Evolutionary conservation across 805 yeast species (phyloP), one percentile per base, ranked within the genome.

Genomic region (Zygotorulaspora chibaensis): DNA sequence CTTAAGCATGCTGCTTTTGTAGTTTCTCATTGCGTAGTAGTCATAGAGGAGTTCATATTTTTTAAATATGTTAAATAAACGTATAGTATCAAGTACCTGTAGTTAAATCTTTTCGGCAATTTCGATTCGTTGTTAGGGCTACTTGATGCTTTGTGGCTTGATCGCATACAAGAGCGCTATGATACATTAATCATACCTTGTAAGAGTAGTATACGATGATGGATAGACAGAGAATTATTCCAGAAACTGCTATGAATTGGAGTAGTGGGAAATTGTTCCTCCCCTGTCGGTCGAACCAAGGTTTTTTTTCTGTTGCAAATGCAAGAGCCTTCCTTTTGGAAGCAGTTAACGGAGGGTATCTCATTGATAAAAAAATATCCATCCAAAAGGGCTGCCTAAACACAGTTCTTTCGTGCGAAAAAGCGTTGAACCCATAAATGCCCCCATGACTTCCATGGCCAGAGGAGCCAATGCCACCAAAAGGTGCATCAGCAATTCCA

Each of bases 371-470:
- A 23, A 81, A 52, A 13, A 68, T 54, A 57, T 88, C 96, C 40
- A 72, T 71, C 82, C 82, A 80, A 47, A 72, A 73, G 12, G 84
- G 81, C 61, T 84, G 87, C 39, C 72, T 75, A 53, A 86, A 61
- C 2, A 81, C 70, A 0, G 89, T 76, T 56, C 95, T 76, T 59
- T 77, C 78, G 63, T 87, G 95, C 1, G 88, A 76, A 59, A 90
- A 90, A n/a, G 84, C 72, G 37, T 80, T 77, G 51, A 81, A 74
- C 8, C 89, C 83, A 61, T 68, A 73, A 50, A 66, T 67, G 2
- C 96, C 96, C 61, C 89, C 96, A 66, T 88, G 89, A 28, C 75
- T 68, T 9, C 97, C 97, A 47, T 71, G 69, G 1, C 98, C 98
- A 0, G 96, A 87, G 12, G 62, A 62, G 11, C 97, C 96, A 45